Conservation (phyloP, 2,329 filamentous ascomycete species). For the Tolypocladium inflatum region DNA sequence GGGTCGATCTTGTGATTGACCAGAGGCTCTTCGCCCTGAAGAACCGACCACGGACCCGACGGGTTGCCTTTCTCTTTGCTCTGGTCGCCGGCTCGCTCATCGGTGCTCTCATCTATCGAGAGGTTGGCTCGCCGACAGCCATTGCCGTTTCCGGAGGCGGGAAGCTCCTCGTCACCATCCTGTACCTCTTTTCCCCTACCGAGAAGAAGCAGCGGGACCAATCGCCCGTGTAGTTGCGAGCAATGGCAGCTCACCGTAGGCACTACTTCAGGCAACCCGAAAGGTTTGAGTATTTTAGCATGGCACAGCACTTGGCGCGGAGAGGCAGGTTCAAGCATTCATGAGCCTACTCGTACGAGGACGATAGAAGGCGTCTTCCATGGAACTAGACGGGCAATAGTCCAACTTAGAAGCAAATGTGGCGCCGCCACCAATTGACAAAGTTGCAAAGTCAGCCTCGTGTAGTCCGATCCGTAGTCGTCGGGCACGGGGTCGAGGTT, state of each 20-base stretch:
- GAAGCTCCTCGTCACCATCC: slow-evolving; percentile 12
- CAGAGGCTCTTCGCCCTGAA: slow-evolving; percentile 31
- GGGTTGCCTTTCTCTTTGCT: slow-evolving; percentile 37
- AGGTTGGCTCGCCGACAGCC: slow-evolving; percentile 12
- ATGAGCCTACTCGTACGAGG: neutral
- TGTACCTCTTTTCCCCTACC: slow-evolving; percentile 10
- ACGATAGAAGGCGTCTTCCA: neutral
- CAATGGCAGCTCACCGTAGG: neutral
- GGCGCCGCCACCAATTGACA: neutral
- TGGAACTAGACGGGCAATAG: neutral
- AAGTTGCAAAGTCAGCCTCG: neutral
- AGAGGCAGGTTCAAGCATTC: too few species aligned
- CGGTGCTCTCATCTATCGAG: slow-evolving; percentile 36
- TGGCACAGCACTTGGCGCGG: neutral
- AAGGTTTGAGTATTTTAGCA: neutral
- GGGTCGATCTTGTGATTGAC: slow-evolving; percentile 51
- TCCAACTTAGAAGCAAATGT: neutral
- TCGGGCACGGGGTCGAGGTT: neutral
- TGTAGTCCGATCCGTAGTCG: neutral
- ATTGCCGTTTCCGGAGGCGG: slow-evolving; percentile 14
- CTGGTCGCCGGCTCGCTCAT: slow-evolving; percentile 39
- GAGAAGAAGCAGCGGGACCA: slow-evolving; percentile 5
- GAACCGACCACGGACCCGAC: slow-evolving; percentile 41
- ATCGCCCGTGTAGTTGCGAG: neutral
- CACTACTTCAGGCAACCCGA: neutral